Percentiles rank a stretch among this genome's conserved stretches.
Evolutionary conservation across 176 grass and related monocot genomes (phyloP).

Genomic region (Aechmea fasciata): DNA sequence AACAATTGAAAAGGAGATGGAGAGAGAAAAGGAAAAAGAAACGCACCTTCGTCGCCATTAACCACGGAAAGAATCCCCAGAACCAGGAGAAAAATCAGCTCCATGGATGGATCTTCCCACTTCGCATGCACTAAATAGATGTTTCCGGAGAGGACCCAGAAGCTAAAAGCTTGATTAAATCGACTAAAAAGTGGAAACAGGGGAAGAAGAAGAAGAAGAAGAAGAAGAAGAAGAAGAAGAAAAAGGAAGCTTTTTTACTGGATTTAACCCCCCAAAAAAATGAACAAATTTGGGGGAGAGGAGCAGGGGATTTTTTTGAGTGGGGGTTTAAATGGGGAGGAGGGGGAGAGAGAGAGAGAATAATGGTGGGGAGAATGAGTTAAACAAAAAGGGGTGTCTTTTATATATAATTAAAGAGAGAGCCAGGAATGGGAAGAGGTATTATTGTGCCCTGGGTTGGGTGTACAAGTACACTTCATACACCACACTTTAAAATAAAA

Average conservation of each 20-base stretch:
- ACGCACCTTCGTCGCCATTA: background rate
- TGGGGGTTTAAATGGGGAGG: slow-evolving; percentile 1
- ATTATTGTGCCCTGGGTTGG: too few relatives aligned
- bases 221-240: background rate
- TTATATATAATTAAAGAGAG: slow-evolving; percentile 31
- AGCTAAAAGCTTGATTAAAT: too few relatives aligned
- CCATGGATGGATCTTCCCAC: background rate
- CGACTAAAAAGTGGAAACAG: background rate
- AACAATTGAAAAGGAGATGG: background rate
- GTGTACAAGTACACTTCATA: too few relatives aligned
- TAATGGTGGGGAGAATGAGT: slow-evolving; percentile 27
- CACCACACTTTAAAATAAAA: too few relatives aligned
- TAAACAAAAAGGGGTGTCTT: slow-evolving; percentile 21
- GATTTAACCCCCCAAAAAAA: background rate
- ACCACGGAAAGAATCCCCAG: slow-evolving; percentile 2
- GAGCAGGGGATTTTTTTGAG: slow-evolving; percentile 6
- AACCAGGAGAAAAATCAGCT: background rate
- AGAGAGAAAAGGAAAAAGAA: background rate
- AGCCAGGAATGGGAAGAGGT: background rate
- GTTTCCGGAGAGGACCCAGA: too few relatives aligned
- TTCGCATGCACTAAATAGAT: background rate
- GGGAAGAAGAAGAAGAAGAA: background rate
- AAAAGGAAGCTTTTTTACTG: background rate
- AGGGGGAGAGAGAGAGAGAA: background rate
- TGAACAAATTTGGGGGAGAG: background rate